Base-by-base conservation (phyloP, 768 basidiomycete genomes). In the Russula sp. region DNA sequence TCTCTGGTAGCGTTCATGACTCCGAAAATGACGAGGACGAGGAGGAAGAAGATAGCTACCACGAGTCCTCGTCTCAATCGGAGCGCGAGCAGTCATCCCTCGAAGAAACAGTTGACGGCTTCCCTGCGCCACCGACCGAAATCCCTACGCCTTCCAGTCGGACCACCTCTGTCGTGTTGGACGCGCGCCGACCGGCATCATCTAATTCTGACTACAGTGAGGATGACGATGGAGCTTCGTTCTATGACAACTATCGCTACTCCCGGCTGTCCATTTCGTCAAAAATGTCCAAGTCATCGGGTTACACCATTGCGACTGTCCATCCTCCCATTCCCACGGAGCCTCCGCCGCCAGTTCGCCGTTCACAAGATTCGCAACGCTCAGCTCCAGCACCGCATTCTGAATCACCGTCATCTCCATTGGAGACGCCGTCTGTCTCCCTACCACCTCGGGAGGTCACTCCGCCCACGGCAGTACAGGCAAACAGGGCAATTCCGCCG, bases 161-260 rank as follows among this genome's bases (percentile, higher is more conserved):
- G 49, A 10, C 50, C 7, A 38, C 54, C 2, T 54, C 66, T 34
- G 29, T 55, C 7, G 45, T 41, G 5, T 13, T 46, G 45, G 52
- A 52, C 20, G 25, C 57, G 14, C 54, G 14, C n/a, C 39, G 58
- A 29, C 58, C 58, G 2, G 25, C 53, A 34, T 61, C 64, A 8
- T 18, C 64, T 7, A 58, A 48, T 3, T 68, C 68, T 18, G 67
- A 66, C 14, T 66, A 63, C 58, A 74, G 74, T 1, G 75, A 77
- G 35, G 75, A 85, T 57, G 88, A 87, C 82, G 88, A 89, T 56
- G 83, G 82, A 25, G 83, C 81, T 9, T 78, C 78, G 1, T 89
- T 91, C 54, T 91, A 91, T 64, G 89, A 91, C 70, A 82, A 88
- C 63, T 91, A 91, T 69, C 79, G 86, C 25, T 89, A 89, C 65